Evolutionary conservation across 352 stramenopile genomes (phyloP).

Genomic region (Pseudoperonospora humuli): DNA sequence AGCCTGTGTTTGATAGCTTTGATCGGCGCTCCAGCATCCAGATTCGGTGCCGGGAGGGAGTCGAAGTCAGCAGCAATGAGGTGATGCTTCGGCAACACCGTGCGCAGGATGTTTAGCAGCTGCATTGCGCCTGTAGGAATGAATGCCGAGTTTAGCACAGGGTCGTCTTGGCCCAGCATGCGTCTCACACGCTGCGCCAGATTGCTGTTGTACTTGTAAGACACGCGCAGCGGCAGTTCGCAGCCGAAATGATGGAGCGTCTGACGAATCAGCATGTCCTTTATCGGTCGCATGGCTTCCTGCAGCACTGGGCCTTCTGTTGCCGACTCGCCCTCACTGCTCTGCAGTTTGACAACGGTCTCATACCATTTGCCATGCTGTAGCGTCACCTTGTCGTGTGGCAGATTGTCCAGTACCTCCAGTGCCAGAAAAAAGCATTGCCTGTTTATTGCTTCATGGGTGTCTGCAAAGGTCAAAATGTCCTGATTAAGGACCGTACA

Average conservation of each 20-base stretch:
- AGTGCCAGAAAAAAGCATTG: slow-evolving; percentile 80
- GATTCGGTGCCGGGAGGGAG: slow-evolving; percentile 60
- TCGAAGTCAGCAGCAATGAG: slow-evolving; percentile 87
- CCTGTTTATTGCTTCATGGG: slow-evolving; percentile 37
- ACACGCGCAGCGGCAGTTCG: slow-evolving; percentile 52
- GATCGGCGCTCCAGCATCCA: slow-evolving; percentile 38
- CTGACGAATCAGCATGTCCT: slow-evolving; percentile 68
- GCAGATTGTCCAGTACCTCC: slow-evolving; percentile 88
- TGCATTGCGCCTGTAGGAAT: slow-evolving; percentile 84
- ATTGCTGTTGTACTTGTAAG: slow-evolving; percentile 50
- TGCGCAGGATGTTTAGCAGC: slow-evolving; percentile 72
- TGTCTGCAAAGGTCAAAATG: slow-evolving; percentile 66
- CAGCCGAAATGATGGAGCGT: slow-evolving; percentile 68
- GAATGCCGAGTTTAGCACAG: slow-evolving; percentile 65
- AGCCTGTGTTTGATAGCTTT: slow-evolving; percentile 55
- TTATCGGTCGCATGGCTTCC: slow-evolving; percentile 41
- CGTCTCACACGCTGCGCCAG: slow-evolving; percentile 47
- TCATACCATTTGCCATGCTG: slow-evolving; percentile 73
- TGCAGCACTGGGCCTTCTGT: slow-evolving; percentile 21
- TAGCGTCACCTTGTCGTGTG: slow-evolving; percentile 85
- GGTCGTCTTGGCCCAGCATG: slow-evolving; percentile 42
- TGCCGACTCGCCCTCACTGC: neutral
- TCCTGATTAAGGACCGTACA: slow-evolving; percentile 75
- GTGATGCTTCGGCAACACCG: slow-evolving; percentile 78
- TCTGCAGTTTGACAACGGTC: slow-evolving; percentile 41